Evolutionary conservation across 1,139 yeast species (phyloP).

Genomic region (Hansenula sp.): DNA sequence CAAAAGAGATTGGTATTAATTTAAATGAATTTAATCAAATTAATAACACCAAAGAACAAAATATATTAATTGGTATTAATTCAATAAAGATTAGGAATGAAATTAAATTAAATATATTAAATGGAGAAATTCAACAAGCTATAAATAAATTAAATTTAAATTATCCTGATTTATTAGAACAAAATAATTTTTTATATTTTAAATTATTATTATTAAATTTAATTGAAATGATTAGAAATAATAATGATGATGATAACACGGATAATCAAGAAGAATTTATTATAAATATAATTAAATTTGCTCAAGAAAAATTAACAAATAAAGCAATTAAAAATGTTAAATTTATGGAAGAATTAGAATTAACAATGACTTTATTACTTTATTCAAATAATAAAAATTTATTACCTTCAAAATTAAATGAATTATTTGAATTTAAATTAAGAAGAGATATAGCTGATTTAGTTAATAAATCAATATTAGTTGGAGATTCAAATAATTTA

Average conservation of each 20-base stretch:
- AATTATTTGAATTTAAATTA: conserved; percentile 47
- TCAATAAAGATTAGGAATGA: conserved; percentile 45
- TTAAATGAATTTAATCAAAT: conserved; percentile 23
- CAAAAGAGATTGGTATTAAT: conserved; percentile 36
- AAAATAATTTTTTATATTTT: conserved; percentile 56
- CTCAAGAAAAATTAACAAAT: conserved; percentile 54
- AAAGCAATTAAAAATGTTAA: conserved; percentile 48
- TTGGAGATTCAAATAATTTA: conserved; percentile 12
- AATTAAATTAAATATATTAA: conserved; percentile 43
- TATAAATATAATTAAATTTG: conserved; percentile 52
- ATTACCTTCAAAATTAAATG: conserved; percentile 49
- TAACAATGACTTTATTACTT: conserved; percentile 61
- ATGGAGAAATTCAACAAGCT: conserved; percentile 46
- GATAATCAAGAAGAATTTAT: conserved; percentile 41
- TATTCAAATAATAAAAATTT: conserved; percentile 32
- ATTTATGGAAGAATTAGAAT: conserved; percentile 59
- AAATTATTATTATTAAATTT: conserved; percentile 54
- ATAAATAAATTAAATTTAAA: conserved; percentile 40
- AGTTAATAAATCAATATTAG: conserved; percentile 42
- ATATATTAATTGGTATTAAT: conserved; percentile 36
- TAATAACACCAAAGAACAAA: conserved; percentile 12
- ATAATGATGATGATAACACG: conserved; percentile 20
- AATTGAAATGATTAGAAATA: conserved; percentile 58
- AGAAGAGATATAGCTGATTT: conserved; percentile 55
- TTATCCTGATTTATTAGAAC: conserved; percentile 52